Base-by-base conservation (phyloP, 1,284 basidiomycete species). In the Ceratobasidium sp. region DNA sequence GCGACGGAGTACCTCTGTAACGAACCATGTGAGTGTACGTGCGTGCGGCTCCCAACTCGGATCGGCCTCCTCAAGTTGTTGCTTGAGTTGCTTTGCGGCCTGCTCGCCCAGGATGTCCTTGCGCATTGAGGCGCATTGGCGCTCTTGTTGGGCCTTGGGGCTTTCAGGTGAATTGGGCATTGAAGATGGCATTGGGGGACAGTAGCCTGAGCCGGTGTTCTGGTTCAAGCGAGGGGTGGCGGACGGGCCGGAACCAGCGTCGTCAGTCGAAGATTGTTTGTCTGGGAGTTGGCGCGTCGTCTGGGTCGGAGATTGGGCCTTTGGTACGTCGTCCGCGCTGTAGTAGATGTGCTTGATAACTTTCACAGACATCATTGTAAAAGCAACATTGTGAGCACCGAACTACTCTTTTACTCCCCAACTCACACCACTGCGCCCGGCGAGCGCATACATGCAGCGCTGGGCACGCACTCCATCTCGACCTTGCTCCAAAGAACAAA, bases 221-320 rank as follows among this genome's bases (percentile, higher is more conserved):
- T 45, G 3, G 42, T 10, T 45, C 95, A 7, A 94, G 91, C 96
- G 96, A 98, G 23, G 15, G 39, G 39, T 15, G 39, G 15, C 39
- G 39, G 49, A 51, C 3, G n/a, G 17, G 2, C 49, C 3, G 8
- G 31, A 33, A 28, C 53, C 11, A 33, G 53, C 53, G 10, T 31
- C 23, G 31, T 56, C 17, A 28, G 23, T 28, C 53, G 4, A 31
- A n/a, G 11, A 5, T 26, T 35, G 28, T 13, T 31, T 17, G 26
- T 63, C 58, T 4, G 42, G 15, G 15, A 74, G 49, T 39, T 23
- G 42, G 33, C 45, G 58, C 3, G 28, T 51, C 3, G 45, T 17
- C 6, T 35, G 42, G 20, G 58, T 64, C 47, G 58, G 58, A 23
- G 60, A 63, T 20, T 31, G 58, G 11, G 71, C 58, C 54, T 74